Evolutionary conservation across 23 red algal genomes (phyloP).

Genomic region (Gracilaria gracilis): DNA sequence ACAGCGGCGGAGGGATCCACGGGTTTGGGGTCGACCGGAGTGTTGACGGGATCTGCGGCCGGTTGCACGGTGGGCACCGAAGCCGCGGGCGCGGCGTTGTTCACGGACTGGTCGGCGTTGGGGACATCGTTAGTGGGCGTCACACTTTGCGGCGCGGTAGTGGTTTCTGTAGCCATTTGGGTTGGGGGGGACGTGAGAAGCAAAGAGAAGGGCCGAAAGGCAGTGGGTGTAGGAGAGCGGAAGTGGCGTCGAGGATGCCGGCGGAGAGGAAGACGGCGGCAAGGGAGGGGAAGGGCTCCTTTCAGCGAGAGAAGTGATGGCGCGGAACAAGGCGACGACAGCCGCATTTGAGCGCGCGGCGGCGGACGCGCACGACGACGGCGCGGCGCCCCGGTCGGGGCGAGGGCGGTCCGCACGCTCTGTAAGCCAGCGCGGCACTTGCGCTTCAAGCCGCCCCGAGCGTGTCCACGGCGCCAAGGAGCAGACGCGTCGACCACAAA

Average conservation of each 20-base stretch:
- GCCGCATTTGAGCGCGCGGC: constrained; percentile 37
- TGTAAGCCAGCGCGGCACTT: constrained; percentile 38
- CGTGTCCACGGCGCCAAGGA: constrained; percentile 21
- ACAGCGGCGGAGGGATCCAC: neutral
- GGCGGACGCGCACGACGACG: constrained; percentile 13
- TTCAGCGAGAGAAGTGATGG: neutral
- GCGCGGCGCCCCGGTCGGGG: neutral
- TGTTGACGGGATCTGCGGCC: neutral
- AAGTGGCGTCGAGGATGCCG: neutral
- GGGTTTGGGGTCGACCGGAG: neutral
- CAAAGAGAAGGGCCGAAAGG: neutral
- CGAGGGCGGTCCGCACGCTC: neutral
- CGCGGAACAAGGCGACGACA: neutral
- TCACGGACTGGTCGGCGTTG: constrained; percentile 16
- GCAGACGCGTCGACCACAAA: constrained; percentile 21
- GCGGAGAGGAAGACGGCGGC: neutral
- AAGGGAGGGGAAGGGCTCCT: constrained; percentile 7
- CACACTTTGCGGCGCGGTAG: neutral
- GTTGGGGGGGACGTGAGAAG: neutral
- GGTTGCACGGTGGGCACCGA: constrained; percentile 22
- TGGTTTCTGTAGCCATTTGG: constrained; percentile 17
- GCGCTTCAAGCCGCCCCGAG: constrained; percentile 3
- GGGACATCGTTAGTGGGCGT: constrained; percentile 14
- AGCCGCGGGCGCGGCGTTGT: neutral
- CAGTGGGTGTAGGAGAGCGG: neutral